Base-by-base conservation (phyloP, 2,329 filamentous ascomycete species). In the Colletotrichum eremochloae region DNA sequence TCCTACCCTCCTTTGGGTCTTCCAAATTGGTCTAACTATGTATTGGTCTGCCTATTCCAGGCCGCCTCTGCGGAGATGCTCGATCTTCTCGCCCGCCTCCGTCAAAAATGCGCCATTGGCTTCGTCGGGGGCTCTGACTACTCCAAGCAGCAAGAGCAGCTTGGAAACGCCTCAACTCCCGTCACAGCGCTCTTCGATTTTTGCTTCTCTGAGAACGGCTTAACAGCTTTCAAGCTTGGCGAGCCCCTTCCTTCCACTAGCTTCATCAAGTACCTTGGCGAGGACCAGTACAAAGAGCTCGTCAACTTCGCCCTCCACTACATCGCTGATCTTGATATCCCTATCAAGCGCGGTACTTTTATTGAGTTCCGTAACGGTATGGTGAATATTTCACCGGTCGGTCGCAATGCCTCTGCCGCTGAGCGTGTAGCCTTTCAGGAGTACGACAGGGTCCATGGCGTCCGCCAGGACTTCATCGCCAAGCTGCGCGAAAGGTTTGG, bases 141-240 rank as follows among this genome's bases (percentile, higher is more conserved):
- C 74, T 85, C 83, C 81, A 98, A 99, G 87, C 96, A 98, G 85
- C 94, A 98, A 84, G 96, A 98, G 84, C 96, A 98, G 86, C 90
- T 98, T 74, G 95, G 95, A 81, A 88, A 78, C 66, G 81, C 90
- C 5, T 81, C 89, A 70, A 82, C 84, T 38, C 88, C 92, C 76
- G 96, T 98, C 74, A 95, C 91, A 64, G 87, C 90, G 74, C 91
- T 98, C 79, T 99, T 99, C 87, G 96, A 99, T 87, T 99, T 94
- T 86, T 96, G 93, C 89, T 99, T 99, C 86, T 87, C 95, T 71
- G 96, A 99, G 86, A 99, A 99, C 85, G 96, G 96, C 14, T 90
- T 99, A 76, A 97, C 93, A 1, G 96, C 96, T 53, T 97, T 89
- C 88, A 94, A 95, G 80, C 85, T 95, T 79, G 96, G 96, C 78